Conservation (phyloP, 495 filamentous ascomycete species). For the Terfezia boudieri region DNA sequence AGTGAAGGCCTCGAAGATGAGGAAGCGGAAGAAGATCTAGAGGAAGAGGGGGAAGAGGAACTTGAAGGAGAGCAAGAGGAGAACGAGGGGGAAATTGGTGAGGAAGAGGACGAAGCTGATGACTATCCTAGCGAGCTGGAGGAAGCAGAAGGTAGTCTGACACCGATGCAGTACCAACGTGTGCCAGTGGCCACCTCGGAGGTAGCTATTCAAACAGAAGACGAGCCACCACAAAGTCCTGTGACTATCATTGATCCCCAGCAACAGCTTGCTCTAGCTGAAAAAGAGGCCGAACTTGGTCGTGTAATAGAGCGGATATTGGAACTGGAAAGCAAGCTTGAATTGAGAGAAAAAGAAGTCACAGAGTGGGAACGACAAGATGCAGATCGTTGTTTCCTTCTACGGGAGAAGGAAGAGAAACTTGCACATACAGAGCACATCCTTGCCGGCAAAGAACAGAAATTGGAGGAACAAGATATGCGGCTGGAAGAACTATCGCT, state of each 20-base stretch:
- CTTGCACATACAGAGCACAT: not conserved
- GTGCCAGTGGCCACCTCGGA: not conserved
- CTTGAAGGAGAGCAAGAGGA: conserved; percentile 2
- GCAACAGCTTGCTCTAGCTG: conserved; percentile 8
- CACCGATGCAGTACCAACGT: not conserved
- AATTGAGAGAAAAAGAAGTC: not conserved
- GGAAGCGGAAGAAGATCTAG: conserved; percentile 5
- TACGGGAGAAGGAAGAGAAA: not conserved
- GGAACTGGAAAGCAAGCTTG: not conserved
- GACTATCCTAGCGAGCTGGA: conserved; percentile 6
- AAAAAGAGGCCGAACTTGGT: conserved; percentile 14
- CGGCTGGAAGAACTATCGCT: not conserved
- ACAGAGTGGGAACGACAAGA: not conserved
- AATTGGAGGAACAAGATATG: not conserved
- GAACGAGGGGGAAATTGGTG: conserved; percentile 8
- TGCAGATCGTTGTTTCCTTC: not conserved
- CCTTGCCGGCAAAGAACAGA: not conserved
- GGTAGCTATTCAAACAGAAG: not conserved
- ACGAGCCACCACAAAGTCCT: not conserved
- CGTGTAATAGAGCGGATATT: not conserved
- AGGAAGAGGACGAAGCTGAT: conserved; percentile 4
- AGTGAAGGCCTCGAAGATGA: not conserved
- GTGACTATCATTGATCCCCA: not conserved
- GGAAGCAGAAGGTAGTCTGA: conserved; percentile 8
- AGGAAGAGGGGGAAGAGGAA: conserved; percentile 10